Conservation (phyloP, 495 filamentous ascomycete species). For the Neurospora discreta region DNA sequence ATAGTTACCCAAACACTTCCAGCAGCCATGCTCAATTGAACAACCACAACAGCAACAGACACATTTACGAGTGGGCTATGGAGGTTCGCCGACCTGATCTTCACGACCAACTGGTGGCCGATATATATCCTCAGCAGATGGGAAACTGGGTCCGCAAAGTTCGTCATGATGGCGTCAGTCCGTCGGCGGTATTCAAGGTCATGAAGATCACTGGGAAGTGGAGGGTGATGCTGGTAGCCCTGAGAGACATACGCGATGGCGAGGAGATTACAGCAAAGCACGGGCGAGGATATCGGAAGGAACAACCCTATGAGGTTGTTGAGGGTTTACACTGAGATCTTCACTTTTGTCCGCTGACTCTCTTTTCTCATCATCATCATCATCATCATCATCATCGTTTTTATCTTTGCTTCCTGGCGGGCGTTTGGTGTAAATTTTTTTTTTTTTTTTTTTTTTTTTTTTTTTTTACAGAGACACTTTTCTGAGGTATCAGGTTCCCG, state of each 20-base stretch:
- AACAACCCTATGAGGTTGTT: slow-evolving; percentile 11
- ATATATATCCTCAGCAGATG: slow-evolving; percentile 14
- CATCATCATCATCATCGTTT: neutral
- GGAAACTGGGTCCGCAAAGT: slow-evolving; percentile 26
- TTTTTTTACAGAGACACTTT: neutral
- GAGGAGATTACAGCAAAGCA: slow-evolving; percentile 20
- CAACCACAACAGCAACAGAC: neutral
- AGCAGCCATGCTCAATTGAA: neutral
- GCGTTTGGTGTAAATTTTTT: neutral
- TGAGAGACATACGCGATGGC: slow-evolving; percentile 13
- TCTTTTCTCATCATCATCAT: neutral
- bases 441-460: neutral
- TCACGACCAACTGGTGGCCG: slow-evolving; percentile 12
- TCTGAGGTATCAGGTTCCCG: neutral
- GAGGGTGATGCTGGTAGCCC: slow-evolving; percentile 14
- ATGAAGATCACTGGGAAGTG: slow-evolving; percentile 18
- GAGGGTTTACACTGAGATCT: slow-evolving; percentile 11
- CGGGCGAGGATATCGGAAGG: slow-evolving; percentile 12
- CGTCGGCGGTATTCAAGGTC: slow-evolving; percentile 9
- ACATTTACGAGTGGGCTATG: slow-evolving; percentile 12
- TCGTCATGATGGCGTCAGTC: slow-evolving; percentile 8
- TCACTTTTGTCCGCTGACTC: neutral
- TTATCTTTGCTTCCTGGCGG: neutral
- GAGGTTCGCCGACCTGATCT: slow-evolving; percentile 16
- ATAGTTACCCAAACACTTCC: neutral